Conservation (phyloP, 352 stramenopile species). For the Phytophthora foliorum region DNA sequence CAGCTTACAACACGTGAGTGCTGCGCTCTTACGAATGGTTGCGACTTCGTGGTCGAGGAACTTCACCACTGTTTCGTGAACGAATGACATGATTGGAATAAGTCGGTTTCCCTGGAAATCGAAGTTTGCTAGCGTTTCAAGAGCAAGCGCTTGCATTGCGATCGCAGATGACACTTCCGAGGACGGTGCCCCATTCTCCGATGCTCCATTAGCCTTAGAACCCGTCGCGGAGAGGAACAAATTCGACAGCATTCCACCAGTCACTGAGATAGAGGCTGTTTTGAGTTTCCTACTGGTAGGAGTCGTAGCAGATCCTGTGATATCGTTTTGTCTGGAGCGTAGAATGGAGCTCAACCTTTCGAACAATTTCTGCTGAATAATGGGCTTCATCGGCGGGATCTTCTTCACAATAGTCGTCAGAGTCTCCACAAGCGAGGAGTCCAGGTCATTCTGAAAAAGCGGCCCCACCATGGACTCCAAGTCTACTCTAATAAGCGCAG, state of each 20-base stretch:
- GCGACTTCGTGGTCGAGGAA: constrained; percentile 90
- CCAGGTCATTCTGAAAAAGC: constrained; percentile 88
- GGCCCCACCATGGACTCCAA: constrained; percentile 83
- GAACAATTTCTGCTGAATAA: constrained; percentile 89
- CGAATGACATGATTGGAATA: constrained; percentile 91
- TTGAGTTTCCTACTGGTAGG: constrained; percentile 73
- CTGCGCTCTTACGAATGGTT: constrained; percentile 85
- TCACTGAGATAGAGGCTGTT: constrained; percentile 79
- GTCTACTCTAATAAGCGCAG: constrained; percentile 80
- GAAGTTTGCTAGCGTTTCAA: constrained; percentile 89
- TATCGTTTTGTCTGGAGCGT: constrained; percentile 63
- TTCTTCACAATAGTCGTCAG: constrained; percentile 89
- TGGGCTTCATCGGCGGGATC: constrained; percentile 76
- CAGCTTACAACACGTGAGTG: constrained; percentile 91
- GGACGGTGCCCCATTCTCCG: constrained; percentile 51
- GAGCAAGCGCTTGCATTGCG: constrained; percentile 82
- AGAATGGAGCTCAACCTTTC: constrained; percentile 83
- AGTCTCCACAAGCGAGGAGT: constrained; percentile 84
- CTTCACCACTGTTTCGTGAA: constrained; percentile 89
- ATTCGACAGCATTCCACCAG: constrained; percentile 76
- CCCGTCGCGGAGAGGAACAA: constrained; percentile 70
- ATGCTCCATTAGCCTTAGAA: constrained; percentile 51
- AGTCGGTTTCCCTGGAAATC: constrained; percentile 88
- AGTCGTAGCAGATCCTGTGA: constrained; percentile 51
- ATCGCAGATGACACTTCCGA: constrained; percentile 62